A percentile compares a stretch with the other conserved stretches of the same genome.
Conservation (phyloP, 2,329 filamentous ascomycete genomes). For the Aspergillus novoparasiticus region DNA sequence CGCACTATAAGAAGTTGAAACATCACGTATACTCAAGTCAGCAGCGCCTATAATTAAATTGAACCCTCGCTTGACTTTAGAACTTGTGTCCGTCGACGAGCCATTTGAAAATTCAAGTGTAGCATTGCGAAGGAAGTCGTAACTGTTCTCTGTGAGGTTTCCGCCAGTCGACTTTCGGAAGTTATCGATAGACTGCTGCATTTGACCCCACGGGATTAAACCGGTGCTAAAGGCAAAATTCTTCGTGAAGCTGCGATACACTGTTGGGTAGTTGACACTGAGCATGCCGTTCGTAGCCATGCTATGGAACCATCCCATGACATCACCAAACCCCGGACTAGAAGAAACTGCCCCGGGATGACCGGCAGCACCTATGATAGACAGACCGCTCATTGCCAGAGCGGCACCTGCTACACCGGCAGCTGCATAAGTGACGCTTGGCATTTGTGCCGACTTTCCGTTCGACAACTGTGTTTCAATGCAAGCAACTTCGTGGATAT, state of each 20-base stretch:
- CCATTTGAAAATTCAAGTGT: slow-evolving; percentile 72
- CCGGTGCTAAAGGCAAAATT: slow-evolving; percentile 94
- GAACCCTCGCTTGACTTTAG: slow-evolving; percentile 59
- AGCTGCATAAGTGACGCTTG: slow-evolving; percentile 80
- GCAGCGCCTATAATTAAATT: slow-evolving; percentile 45
- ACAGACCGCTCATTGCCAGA: slow-evolving; percentile 70
- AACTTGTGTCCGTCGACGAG: slow-evolving; percentile 50
- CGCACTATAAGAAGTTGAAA: slow-evolving; percentile 45
- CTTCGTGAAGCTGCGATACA: slow-evolving; percentile 86
- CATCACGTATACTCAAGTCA: slow-evolving; percentile 57
- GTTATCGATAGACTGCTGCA: slow-evolving; percentile 80
- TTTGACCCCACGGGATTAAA: slow-evolving; percentile 75
- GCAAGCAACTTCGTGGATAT: slow-evolving; percentile 71
- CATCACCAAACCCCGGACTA: slow-evolving; percentile 83
- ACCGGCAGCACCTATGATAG: slow-evolving; percentile 65
- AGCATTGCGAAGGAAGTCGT: slow-evolving; percentile 71
- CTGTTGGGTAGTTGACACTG: slow-evolving; percentile 80
- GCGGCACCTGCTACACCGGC: slow-evolving; percentile 85
- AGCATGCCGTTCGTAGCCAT: slow-evolving; percentile 97
- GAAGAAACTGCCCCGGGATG: slow-evolving; percentile 64
- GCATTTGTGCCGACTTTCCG: slow-evolving; percentile 76
- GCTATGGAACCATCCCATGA: slow-evolving; percentile 87
- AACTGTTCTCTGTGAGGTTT: slow-evolving; percentile 79
- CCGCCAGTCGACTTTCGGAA: slow-evolving; percentile 83
- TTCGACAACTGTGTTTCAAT: slow-evolving; percentile 81